Evolutionary conservation across 768 basidiomycete species (phyloP).

Genomic region (Cystobasidium tubakii): DNA sequence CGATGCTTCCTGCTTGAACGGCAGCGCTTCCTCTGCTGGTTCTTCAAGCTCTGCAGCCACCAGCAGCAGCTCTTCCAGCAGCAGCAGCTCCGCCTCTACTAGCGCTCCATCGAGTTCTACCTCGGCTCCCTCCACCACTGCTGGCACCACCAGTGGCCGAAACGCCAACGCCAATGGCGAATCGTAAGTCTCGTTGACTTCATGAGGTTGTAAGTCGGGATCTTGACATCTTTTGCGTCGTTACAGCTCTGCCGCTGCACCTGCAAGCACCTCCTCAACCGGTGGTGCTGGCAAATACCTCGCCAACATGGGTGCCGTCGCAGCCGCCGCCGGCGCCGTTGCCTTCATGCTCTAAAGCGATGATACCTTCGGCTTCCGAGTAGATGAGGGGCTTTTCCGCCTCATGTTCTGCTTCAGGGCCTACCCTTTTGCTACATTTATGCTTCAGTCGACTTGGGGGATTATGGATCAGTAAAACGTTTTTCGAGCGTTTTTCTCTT

Average conservation of each 20-base stretch:
- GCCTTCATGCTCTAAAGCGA: constrained; percentile 29
- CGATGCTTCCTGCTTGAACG: constrained; percentile 9
- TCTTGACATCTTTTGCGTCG: neutral
- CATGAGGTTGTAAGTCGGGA: neutral
- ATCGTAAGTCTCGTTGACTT: neutral
- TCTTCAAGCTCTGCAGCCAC: neutral
- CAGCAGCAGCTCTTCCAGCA: neutral
- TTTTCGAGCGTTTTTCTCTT: neutral
- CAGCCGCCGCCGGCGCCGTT: constrained; percentile 19
- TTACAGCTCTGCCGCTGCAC: neutral
- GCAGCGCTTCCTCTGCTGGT: constrained; percentile 11
- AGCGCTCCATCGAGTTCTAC: neutral
- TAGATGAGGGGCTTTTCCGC: neutral
- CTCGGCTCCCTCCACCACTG: neutral
- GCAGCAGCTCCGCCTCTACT: neutral
- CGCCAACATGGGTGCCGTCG: constrained; percentile 24
- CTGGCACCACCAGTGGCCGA: neutral
- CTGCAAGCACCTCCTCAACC: neutral
- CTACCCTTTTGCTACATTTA: neutral
- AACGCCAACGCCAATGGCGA: constrained; percentile 1
- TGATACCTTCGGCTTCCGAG: neutral
- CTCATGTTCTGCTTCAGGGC: neutral
- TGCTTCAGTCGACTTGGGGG: neutral
- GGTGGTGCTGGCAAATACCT: constrained; percentile 6
- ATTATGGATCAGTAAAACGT: neutral